Base-by-base conservation (phyloP, 2,329 filamentous ascomycete species). In the Pseudocercospora ulei region DNA sequence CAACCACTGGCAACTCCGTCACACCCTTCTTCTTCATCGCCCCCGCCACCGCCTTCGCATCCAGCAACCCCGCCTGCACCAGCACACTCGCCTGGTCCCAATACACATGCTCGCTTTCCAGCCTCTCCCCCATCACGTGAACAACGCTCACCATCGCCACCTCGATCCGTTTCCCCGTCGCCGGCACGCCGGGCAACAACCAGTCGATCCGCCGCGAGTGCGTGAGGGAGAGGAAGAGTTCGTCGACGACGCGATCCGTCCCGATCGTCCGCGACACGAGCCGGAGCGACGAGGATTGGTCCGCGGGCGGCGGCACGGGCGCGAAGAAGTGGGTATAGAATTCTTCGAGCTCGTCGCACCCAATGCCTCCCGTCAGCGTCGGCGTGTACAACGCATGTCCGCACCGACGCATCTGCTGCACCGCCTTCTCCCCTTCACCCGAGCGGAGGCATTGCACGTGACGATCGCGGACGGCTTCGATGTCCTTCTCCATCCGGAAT, bases 41-140 rank as follows among this genome's bases (percentile, higher is more conserved):
- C 24, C 65, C 57, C 0, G 71, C 69, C 12, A 76, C 63, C 1
- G 65, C 49, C 41, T 73, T 71, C n/a, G 71, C 66, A 57, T 76
- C 71, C 34, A 77, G 41, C 42, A 77, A 50, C 0, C 74, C 74
- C 0, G 73, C 61, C 52, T 77, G 73, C 28, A 76, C 69, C 8
- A 78, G 54, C 5, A 77, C 73, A 31, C 65, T 70, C 6, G 74
- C 73, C 49, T 78, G 74, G 48, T 77, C 74, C 73, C 73, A 78
- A 52, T 77, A 76, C 3, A 75, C 58, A 35, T 75, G 66, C 53
- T 78, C 74, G 11, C 67, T 69, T 56, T 67, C 72, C 7, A 76
- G 55, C 46, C 67, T 70, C 0, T 68, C 70, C 0, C 63, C 71
- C 8, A 70, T 59, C 37, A 77, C 61, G 18, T 66, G 67, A 2